Base-by-base conservation (phyloP, 163 green algal genomes). In the Coccomyxa subellipsoidea region DNA sequence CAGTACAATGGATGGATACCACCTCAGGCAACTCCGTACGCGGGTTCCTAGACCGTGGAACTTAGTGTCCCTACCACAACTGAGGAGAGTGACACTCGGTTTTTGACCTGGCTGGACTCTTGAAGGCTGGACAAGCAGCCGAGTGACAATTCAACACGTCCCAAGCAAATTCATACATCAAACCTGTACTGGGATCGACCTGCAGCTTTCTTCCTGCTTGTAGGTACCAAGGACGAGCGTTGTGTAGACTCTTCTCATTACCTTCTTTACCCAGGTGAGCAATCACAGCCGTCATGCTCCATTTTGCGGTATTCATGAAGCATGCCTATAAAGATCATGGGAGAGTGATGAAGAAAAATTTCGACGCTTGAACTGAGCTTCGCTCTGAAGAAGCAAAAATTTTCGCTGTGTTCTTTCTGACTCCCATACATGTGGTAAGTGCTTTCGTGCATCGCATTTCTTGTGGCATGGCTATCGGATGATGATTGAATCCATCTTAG, bases 401-500 rank as follows among this genome's bases (percentile, higher is more conserved):
- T 66, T 73, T 73, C 66, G 81, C 83, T 87, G 83, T 80, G 83
- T 87, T 87, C 83, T 87, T 87, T 54, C 83, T 84, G 83, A 87
- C 83, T 78, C 79, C 37, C 54, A 66, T 73, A 36, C 10, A 73
- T 36, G 7, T 73, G 2, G 0, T 35, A 73, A 35, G 8, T 32
- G 21, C 66, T 73, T 32, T 27, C 10, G 18, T 34, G 31, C 66
- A 35, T 18, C 10, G n/a, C 32, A 8, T 23, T 73, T 73, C 29
- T 18, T 73, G 7, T 23, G 2, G 1, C 18, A 35, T 15, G 32
- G 73, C 78, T 72, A 54, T 80, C 83, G 80, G 53, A 84, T 84
- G 83, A 87, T 81, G 80, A 87, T 69, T 66, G 81, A 83, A 81
- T 73, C 54, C 72, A 84, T 87, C 83, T 87, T 87, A 87, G 83